Percentiles rank a stretch among this genome's conserved stretches.
Evolutionary conservation across 768 basidiomycete genomes (phyloP).

Genomic region (Amanita fuliginea): DNA sequence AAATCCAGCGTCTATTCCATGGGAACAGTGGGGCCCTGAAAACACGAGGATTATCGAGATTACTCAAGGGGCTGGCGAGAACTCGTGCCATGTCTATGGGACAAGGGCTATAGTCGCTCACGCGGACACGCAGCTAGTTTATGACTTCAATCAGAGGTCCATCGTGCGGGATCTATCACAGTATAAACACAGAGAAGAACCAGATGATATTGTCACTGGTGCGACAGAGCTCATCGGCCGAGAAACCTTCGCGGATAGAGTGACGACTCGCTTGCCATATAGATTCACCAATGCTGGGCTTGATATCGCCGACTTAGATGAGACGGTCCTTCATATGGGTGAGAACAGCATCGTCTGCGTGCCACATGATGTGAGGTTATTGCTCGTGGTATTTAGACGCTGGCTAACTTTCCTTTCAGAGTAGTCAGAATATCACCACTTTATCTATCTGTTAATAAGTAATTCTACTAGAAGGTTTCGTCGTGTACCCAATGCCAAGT

Average conservation of each 20-base stretch:
- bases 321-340: not conserved
- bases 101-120: slow-evolving; percentile 24
- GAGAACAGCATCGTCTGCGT: not conserved
- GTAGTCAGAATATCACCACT: not conserved
- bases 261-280: slow-evolving; percentile 1
- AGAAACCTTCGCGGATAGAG: not conserved
- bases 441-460: not conserved
- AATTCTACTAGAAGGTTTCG: too few species aligned
- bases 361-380: not conserved
- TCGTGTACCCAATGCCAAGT: too few species aligned
- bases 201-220: not conserved
- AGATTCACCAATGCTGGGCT: not conserved
- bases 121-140: not conserved
- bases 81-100: slow-evolving; percentile 47
- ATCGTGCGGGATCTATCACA: slow-evolving; percentile 1
- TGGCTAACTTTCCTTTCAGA: not conserved
- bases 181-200: not conserved
- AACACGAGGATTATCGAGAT: slow-evolving; percentile 32
- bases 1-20: slow-evolving; percentile 14
- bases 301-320: not conserved
- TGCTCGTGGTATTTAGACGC: not conserved
- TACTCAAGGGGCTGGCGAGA: slow-evolving; percentile 31
- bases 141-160: slow-evolving; percentile 7
- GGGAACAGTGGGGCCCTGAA: slow-evolving; percentile 42
- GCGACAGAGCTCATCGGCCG: not conserved